Evolutionary conservation across 495 filamentous ascomycete species (phyloP).

Genomic region (Pyronema omphalodes): DNA sequence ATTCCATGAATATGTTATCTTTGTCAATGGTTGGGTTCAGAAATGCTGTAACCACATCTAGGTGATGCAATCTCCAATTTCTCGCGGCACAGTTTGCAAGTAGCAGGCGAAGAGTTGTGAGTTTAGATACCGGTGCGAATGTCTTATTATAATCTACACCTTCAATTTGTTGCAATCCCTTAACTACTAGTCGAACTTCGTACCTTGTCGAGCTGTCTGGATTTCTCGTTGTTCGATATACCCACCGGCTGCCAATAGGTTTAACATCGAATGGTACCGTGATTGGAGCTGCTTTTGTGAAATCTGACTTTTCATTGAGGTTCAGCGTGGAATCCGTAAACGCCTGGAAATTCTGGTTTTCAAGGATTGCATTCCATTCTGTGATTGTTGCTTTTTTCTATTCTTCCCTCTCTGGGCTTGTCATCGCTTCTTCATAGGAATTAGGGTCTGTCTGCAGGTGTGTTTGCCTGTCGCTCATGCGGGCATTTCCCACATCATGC

Average conservation of each 20-base stretch:
- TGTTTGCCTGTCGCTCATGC: too few species aligned
- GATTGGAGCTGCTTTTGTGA: background rate
- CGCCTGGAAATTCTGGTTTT: background rate
- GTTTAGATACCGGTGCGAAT: slow-evolving; percentile 5
- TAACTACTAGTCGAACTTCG: slow-evolving; percentile 9
- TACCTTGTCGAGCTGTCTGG: slow-evolving; percentile 4
- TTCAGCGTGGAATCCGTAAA: too few species aligned
- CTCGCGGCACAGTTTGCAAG: background rate
- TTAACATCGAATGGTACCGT: too few species aligned
- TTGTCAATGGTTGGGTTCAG: slow-evolving; percentile 5
- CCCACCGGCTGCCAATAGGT: slow-evolving; percentile 11
- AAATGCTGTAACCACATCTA: slow-evolving; percentile 11
- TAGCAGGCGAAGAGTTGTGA: slow-evolving; percentile 7
- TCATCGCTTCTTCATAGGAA: too few species aligned
- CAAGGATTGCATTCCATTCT: background rate
- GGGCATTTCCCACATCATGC: too few species aligned
- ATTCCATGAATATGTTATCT: slow-evolving; percentile 4
- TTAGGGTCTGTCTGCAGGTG: too few species aligned
- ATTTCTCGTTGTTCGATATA: slow-evolving; percentile 7
- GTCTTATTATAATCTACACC: slow-evolving; percentile 12
- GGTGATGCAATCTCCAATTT: slow-evolving; percentile 7
- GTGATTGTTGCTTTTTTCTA: background rate
- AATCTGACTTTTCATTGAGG: background rate
- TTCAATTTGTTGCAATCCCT: slow-evolving; percentile 9
- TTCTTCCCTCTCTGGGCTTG: background rate